Base-by-base conservation (phyloP, 2,329 filamentous ascomycete genomes). In the Ustulina deusta region DNA sequence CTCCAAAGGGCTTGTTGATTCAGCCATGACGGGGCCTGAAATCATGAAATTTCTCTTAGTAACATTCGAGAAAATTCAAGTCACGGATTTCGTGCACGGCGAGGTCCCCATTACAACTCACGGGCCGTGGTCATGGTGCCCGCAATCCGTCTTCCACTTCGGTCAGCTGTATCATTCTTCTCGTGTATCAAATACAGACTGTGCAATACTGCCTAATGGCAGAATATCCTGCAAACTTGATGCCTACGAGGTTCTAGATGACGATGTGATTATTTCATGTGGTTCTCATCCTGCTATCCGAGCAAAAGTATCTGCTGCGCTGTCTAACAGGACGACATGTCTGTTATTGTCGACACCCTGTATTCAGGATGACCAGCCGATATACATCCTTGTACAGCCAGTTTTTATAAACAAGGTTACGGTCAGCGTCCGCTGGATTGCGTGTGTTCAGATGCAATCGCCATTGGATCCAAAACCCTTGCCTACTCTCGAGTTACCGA, bases 111-210 rank as follows among this genome's bases (percentile, higher is more conserved):
- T 59, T 38, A 29, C 61, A 27, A 34, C 42, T 42, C 32, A 58
- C 22, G 61, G 61, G 25, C 61, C 61, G 15, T 64, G 61, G 61
- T 64, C 61, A 44, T 64, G 61, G 61, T 64, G 61, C 55, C 61
- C 61, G 22, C 61, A 34, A 56, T 64, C 61, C 20, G 44, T 64
- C 17, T 64, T 64, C 54, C 34, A 51, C 6, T 54, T 63, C 25
- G 61, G 49, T 20, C 46, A 55, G 32, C 46, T 48, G 32, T 48
- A 61, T 40, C 42, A 48, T 25, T 61, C 46, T 22, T 38, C 58
- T 3, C 32, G 42, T 34, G 46, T 49, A 38, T 51, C 58, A 17
- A 51, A 46, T 27, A 51, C 32, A 51, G 42, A 38, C 29, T 61
- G 58, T 40, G 13, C 20, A 38, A 49, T 58, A 25, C 25, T 36